Conservation (phyloP, 495 filamentous ascomycete genomes). For the Chaetomium tenue region DNA sequence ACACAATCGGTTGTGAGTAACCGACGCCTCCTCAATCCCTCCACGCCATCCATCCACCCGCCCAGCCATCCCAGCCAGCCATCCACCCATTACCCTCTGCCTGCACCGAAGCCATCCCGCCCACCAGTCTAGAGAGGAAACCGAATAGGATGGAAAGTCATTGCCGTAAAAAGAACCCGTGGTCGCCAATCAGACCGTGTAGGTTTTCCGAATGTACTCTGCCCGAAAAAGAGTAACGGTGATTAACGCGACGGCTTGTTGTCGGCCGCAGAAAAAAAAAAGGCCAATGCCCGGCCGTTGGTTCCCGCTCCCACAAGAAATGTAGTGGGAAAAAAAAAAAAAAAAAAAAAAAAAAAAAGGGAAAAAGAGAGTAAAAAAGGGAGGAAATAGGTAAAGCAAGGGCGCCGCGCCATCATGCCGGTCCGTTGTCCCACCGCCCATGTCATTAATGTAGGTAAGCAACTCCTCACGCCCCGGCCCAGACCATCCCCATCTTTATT, state of each 20-base stretch:
- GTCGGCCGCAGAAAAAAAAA: not conserved
- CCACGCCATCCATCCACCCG: not conserved
- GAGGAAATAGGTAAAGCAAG: not conserved
- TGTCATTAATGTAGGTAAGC: conserved; percentile 4
- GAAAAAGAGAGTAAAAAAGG: conserved; percentile 4
- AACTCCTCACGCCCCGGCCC: conserved; percentile 26
- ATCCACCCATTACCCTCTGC: not conserved
- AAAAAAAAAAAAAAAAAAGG: not conserved
- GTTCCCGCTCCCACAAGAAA: not conserved
- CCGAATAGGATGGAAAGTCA: not conserved
- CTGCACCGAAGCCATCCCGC: not conserved
- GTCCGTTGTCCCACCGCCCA: conserved; percentile 35
- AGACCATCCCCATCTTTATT: conserved; percentile 34
- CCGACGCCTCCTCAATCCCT: not conserved
- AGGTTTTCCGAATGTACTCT: not conserved
- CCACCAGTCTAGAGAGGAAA: not conserved
- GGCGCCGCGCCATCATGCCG: conserved; percentile 57
- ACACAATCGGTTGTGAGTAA: too few relatives aligned
- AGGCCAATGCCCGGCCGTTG: not conserved
- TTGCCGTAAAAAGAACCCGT: not conserved
- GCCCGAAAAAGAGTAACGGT: not conserved
- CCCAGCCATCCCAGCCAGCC: not conserved
- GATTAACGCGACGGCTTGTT: not conserved
- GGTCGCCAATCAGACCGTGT: not conserved
- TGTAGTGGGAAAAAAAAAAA: not conserved